These are phyloP conservation scores for Plasmodium vinckei DNA, from an alignment of 169 alveolate genomes.

Conservation along the genomic window DNA sequence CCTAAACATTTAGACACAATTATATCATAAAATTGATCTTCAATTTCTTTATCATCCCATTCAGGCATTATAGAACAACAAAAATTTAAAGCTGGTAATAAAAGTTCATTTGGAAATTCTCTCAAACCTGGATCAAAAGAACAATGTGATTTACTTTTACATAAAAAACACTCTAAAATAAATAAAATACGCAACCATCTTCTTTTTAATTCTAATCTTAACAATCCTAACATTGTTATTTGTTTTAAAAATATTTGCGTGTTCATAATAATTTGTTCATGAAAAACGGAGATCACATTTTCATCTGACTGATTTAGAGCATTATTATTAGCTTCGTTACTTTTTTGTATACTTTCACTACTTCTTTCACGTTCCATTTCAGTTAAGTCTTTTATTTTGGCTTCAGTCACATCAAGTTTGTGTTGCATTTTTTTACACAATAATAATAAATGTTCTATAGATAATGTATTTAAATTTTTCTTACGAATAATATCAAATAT, in stretches of 20 bases:
- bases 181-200: constrained; percentile 83
- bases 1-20: constrained; percentile 82
- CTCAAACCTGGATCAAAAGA: constrained; percentile 80
- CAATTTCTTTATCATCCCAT: constrained; percentile 79
- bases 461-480: constrained; percentile 39
- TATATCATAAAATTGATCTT: constrained; percentile 83
- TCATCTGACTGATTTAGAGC: not conserved
- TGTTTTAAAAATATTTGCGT: constrained; percentile 61
- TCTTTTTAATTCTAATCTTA: constrained; percentile 75
- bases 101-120: constrained; percentile 79
- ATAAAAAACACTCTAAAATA: constrained; percentile 80
- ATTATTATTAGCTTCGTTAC: not conserved
- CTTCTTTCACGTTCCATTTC: constrained; percentile 44
- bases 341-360: not conserved
- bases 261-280: constrained; percentile 45
- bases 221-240: constrained; percentile 47
- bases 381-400: constrained; percentile 53
- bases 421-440: constrained; percentile 67
- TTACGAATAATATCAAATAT: constrained; percentile 64
- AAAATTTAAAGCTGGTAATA: constrained; percentile 81
- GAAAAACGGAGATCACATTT: constrained; percentile 3
- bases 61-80: constrained; percentile 78
- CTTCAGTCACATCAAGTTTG: constrained; percentile 69
- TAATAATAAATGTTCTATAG: constrained; percentile 55
- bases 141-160: constrained; percentile 77